Percentiles rank a stretch among this genome's conserved stretches.
Evolutionary conservation across 768 basidiomycete species (phyloP).

Genomic region (Solioccasus polychromus): DNA sequence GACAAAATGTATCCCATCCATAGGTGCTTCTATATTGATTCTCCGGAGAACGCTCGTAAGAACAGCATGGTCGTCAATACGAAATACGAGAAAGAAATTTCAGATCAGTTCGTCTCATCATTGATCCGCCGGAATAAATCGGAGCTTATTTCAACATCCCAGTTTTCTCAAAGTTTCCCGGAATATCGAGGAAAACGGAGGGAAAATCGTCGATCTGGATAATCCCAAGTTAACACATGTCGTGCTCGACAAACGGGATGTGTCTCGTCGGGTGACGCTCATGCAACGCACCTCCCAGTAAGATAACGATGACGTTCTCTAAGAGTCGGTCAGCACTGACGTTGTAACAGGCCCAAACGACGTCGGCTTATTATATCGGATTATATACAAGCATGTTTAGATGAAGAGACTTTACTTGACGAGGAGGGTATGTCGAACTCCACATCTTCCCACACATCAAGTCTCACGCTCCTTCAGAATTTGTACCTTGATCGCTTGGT

Average conservation of each 20-base stretch:
- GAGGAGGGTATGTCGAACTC: conserved; percentile 58
- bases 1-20: background rate
- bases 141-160: background rate
- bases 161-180: conserved; percentile 57
- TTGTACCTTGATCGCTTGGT: conserved; percentile 18
- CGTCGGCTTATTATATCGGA: conserved; percentile 76
- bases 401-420: conserved; percentile 79
- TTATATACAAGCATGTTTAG: conserved; percentile 74
- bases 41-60: conserved; percentile 64
- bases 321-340: conserved; percentile 7
- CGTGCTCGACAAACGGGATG: conserved; percentile 79
- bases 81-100: conserved; percentile 51
- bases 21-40: conserved; percentile 89
- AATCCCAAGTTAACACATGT: conserved; percentile 86
- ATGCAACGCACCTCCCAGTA: conserved; percentile 72
- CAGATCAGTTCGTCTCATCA: conserved; percentile 44
- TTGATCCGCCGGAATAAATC: background rate
- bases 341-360: conserved; percentile 63
- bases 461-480: conserved; percentile 20
- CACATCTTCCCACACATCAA: background rate
- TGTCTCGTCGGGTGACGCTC: conserved; percentile 66
- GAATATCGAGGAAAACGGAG: conserved; percentile 67
- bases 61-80: conserved; percentile 60
- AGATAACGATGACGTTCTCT: conserved; percentile 22
- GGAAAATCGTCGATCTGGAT: conserved; percentile 61